These are phyloP conservation scores for Trifolium pratense DNA, from an alignment of 306 rosid genomes.

Conservation along the genomic window DNA sequence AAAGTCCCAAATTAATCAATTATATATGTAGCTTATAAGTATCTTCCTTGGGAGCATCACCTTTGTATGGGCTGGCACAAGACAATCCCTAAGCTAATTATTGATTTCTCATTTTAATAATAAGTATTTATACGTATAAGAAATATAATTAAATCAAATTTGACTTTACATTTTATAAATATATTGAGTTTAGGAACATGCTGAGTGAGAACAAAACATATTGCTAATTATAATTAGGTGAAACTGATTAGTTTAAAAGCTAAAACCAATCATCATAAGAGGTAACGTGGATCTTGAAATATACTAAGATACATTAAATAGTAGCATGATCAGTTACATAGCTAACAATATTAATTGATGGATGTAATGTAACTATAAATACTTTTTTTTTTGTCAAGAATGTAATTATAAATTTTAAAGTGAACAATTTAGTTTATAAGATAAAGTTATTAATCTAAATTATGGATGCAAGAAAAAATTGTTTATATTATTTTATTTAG, in stretches of 20 bases:
- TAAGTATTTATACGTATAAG: background rate
- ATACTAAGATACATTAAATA: conserved; percentile 16
- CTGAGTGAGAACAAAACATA: conserved; percentile 37
- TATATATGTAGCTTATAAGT: conserved; percentile 56
- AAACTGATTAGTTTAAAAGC: conserved; percentile 45
- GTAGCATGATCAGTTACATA: conserved; percentile 12
- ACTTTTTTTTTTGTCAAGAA: no score
- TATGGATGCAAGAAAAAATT: background rate
- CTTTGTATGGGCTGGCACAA: conserved; percentile 46
- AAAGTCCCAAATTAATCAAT: conserved; percentile 31
- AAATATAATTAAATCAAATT: background rate
- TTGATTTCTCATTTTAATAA: conserved; percentile 13
- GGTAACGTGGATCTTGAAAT: conserved; percentile 36
- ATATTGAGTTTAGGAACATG: conserved; percentile 36
- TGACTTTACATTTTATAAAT: conserved; percentile 12
- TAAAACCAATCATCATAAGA: conserved; percentile 5
- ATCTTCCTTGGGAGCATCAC: conserved; percentile 72
- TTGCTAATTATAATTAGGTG: conserved; percentile 67
- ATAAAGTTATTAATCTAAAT: background rate
- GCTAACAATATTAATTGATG: conserved; percentile 15
- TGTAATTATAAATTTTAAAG: no score
- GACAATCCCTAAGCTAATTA: conserved; percentile 41
- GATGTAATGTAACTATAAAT: background rate
- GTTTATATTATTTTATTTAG: background rate
- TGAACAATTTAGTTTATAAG: background rate